These are phyloP conservation scores for Aspergillaceae sp. DNA, from an alignment of 2,329 filamentous ascomycete genomes.

Conservation along the genomic window DNA sequence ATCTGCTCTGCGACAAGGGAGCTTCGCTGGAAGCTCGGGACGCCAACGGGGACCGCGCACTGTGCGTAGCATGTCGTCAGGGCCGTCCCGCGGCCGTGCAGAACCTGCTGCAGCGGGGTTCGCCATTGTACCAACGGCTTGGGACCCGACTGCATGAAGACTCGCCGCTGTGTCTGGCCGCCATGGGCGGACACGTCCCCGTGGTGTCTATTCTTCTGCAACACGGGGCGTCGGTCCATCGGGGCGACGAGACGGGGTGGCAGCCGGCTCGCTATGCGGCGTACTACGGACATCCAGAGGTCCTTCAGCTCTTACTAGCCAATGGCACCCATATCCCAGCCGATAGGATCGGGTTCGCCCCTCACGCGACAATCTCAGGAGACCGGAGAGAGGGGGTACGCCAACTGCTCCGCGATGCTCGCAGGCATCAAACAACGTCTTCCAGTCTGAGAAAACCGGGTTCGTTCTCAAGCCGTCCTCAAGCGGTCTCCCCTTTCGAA, in stretches of 20 bases:
- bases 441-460: no score
- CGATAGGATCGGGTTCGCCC: slow-evolving; percentile 17
- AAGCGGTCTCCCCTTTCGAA: no score
- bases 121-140: slow-evolving; percentile 19
- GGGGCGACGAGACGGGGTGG: slow-evolving; percentile 30
- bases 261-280: slow-evolving; percentile 31
- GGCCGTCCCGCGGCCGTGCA: slow-evolving; percentile 28
- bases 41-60: slow-evolving; percentile 23
- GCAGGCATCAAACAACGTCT: no score
- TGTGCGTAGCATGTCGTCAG: slow-evolving; percentile 24
- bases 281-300: slow-evolving; percentile 28
- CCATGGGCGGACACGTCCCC: slow-evolving; percentile 25
- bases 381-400: slow-evolving; percentile 14
- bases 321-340: slow-evolving; percentile 9
- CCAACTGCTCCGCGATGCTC: slow-evolving; percentile 1
- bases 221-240: slow-evolving; percentile 25
- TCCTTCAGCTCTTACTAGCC: slow-evolving; percentile 25
- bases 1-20: slow-evolving; percentile 24
- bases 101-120: slow-evolving; percentile 25
- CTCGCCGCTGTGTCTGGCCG: slow-evolving; percentile 31
- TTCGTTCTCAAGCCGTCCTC: no score
- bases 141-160: slow-evolving; percentile 23
- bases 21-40: slow-evolving; percentile 27
- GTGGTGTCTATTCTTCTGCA: slow-evolving; percentile 25
- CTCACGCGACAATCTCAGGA: slow-evolving; percentile 13